A percentile compares a stretch with the other conserved stretches of the same genome.
These are phyloP conservation scores for Penicillium brasilianum DNA, from an alignment of 2,329 filamentous ascomycete genomes.

Conservation along the genomic window DNA sequence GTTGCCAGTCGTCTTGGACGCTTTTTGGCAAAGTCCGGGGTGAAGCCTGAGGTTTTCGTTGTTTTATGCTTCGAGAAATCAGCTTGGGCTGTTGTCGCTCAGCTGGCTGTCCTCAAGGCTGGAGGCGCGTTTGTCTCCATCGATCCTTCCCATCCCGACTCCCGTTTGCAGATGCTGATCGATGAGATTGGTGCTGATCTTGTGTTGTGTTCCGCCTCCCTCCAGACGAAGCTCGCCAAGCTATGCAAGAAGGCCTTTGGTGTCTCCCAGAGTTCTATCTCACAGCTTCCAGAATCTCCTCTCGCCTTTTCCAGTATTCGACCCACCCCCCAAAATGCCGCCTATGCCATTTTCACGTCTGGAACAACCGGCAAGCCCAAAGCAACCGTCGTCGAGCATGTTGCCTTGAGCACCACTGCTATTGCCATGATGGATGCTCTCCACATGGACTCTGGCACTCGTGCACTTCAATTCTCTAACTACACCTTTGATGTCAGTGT, in stretches of 20 bases:
- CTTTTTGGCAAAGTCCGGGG: conserved; percentile 44
- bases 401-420: conserved; percentile 61
- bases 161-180: conserved; percentile 42
- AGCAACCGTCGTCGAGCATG: conserved; percentile 67
- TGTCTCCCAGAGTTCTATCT: conserved; percentile 36
- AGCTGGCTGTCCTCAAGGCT: conserved; percentile 49
- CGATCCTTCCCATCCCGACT: conserved; percentile 48
- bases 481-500: conserved; percentile 62
- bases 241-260: conserved; percentile 36
- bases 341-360: conserved; percentile 67
- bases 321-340: conserved; percentile 41
- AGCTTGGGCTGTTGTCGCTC: conserved; percentile 48
- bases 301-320: conserved; percentile 20
- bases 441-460: conserved; percentile 56
- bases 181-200: conserved; percentile 41
- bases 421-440: conserved; percentile 58
- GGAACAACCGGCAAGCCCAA: conserved; percentile 63
- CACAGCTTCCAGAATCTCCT: conserved; percentile 32
- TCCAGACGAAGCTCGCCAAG: conserved; percentile 36
- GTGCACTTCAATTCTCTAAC: conserved; percentile 64
- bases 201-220: conserved; percentile 41
- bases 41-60: conserved; percentile 47
- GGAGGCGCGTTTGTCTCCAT: conserved; percentile 50
- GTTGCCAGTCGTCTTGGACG: conserved; percentile 45
- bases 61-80: conserved; percentile 52